Evolutionary conservation across 495 filamentous ascomycete species (phyloP).

Genomic region (Thermothielavioides terrestris): DNA sequence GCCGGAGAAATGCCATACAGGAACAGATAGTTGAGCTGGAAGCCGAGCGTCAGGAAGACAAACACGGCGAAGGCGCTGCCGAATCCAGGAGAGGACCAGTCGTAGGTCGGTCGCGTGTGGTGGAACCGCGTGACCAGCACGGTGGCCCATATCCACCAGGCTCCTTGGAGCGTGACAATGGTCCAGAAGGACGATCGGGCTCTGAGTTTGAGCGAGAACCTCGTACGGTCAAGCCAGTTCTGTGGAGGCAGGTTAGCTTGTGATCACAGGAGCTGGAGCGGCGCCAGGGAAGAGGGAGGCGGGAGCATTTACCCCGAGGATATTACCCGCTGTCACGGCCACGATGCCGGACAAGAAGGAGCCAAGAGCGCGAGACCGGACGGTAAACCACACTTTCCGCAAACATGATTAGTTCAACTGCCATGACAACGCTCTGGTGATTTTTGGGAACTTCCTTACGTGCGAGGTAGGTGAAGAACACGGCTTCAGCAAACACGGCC

Average conservation of each 20-base stretch:
- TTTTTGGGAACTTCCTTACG: no score
- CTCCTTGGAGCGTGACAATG: constrained; percentile 46
- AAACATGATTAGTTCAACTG: no score
- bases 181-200: constrained; percentile 32
- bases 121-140: constrained; percentile 47
- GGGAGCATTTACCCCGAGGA: constrained; percentile 40
- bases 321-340: constrained; percentile 47
- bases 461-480: constrained; percentile 52
- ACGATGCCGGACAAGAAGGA: constrained; percentile 54
- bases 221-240: constrained; percentile 44
- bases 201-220: constrained; percentile 41
- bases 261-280: background rate
- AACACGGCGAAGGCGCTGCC: constrained; percentile 51
- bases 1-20: constrained; percentile 31
- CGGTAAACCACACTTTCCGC: constrained; percentile 50
- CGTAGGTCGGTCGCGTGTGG: constrained; percentile 42
- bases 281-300: no score
- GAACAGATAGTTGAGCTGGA: constrained; percentile 58
- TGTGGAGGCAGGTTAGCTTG: background rate
- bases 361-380: constrained; percentile 52
- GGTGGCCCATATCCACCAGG: constrained; percentile 55
- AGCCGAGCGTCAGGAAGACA: constrained; percentile 48
- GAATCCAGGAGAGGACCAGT: constrained; percentile 50
- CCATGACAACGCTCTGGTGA: no score
- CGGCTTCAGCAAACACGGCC: constrained; percentile 52